phyloP scores from a whole-genome alignment of 331 rosid genomes.

The Phaseolus coccineus region DNA sequence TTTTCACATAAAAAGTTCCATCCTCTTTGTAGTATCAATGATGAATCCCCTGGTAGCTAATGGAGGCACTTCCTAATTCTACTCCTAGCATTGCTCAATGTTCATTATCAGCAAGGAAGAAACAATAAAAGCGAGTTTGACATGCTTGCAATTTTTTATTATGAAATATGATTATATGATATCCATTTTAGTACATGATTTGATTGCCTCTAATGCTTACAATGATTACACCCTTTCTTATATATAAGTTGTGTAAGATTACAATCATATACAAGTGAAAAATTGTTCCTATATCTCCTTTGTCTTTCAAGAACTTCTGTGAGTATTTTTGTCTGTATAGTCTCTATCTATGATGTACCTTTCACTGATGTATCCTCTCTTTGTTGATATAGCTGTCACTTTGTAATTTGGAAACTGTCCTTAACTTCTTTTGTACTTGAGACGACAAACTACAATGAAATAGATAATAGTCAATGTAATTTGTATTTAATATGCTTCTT shows the following conservation, averaged over 20 bases:
- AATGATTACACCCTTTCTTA: not conserved
- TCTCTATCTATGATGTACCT: not conserved
- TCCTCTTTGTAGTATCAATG: not conserved
- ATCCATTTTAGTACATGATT: not conserved
- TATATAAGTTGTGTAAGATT: not conserved
- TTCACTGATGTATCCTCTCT: not conserved
- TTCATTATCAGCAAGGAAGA: not conserved
- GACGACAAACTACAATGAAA: conserved; percentile 64
- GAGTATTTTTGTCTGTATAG: not conserved
- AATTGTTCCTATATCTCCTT: conserved; percentile 25
- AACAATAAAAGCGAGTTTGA: not conserved
- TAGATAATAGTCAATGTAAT: conserved; percentile 4
- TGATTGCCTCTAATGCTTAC: not conserved
- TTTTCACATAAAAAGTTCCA: not conserved
- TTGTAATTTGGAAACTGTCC: conserved; percentile 72
- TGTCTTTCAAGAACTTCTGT: conserved; percentile 16
- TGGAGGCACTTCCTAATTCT: not conserved
- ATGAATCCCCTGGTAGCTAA: not conserved
- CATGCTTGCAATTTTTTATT: not conserved
- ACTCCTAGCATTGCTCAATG: not conserved
- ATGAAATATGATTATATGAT: not conserved
- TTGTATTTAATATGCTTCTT: not conserved
- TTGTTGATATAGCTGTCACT: conserved; percentile 35
- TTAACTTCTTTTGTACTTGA: conserved; percentile 55
- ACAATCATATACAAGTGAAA: conserved; percentile 17